A percentile compares a stretch with the other conserved stretches of the same genome.
Conservation (phyloP, 106 monocot species). For the Platanthera guangdongensis region DNA sequence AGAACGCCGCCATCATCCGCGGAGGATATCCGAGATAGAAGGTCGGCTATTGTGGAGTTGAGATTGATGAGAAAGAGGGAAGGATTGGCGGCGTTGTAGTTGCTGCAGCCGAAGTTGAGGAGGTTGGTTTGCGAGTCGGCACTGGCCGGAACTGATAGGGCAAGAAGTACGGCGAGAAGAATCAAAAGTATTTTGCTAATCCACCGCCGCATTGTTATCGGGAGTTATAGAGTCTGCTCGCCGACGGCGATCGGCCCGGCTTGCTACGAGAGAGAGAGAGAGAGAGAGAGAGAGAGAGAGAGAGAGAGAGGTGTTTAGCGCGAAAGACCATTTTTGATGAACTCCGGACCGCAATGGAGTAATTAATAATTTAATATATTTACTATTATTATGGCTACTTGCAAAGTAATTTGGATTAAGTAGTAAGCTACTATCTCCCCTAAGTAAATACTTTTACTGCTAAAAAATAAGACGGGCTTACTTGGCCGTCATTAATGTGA, state of each 20-base stretch:
- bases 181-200: neutral
- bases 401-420: neutral
- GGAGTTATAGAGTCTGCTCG: neutral
- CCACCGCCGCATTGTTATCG: neutral
- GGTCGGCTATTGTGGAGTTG: conserved; percentile 25
- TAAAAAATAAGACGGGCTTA: neutral
- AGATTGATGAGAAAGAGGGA: conserved; percentile 21
- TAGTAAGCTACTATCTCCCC: neutral
- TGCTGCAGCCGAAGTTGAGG: conserved; percentile 50
- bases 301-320: neutral
- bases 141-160: conserved; percentile 5
- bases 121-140: conserved; percentile 34
- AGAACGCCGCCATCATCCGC: conserved; percentile 7
- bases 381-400: too few species aligned
- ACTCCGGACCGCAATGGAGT: neutral
- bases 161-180: neutral
- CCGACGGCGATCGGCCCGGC: neutral
- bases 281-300: neutral
- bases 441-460: neutral
- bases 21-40: conserved; percentile 17
- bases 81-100: conserved; percentile 42
- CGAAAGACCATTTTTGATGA: conserved; percentile 4
- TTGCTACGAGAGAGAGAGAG: neutral
- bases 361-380: neutral
- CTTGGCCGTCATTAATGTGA: neutral